phyloP scores from a whole-genome alignment of 768 basidiomycete species.

The Lactifluus pinguis region DNA sequence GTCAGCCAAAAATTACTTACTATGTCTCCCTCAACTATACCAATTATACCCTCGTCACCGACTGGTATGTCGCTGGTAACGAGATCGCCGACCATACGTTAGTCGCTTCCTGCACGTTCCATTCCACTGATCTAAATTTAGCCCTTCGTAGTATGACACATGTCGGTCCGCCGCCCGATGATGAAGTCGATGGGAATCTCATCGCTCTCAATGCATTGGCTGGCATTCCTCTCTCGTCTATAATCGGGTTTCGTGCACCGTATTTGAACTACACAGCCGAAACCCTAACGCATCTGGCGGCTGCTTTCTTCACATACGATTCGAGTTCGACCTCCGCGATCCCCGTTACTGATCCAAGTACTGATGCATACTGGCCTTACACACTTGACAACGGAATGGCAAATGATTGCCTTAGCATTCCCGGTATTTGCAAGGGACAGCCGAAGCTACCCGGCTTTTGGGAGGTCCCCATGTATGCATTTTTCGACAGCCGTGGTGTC shows the following conservation, averaged over 20 bases:
- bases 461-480: conserved; percentile 80
- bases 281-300: conserved; percentile 49
- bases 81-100: conserved; percentile 77
- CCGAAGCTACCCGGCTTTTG: conserved; percentile 70
- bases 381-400: conserved; percentile 73
- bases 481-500: conserved; percentile 52
- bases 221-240: conserved; percentile 57
- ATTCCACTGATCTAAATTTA: not conserved
- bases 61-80: conserved; percentile 76
- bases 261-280: conserved; percentile 57
- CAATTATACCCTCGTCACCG: conserved; percentile 68
- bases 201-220: conserved; percentile 71
- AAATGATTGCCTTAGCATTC: conserved; percentile 58
- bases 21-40: conserved; percentile 64
- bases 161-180: conserved; percentile 48
- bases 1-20: conserved; percentile 68
- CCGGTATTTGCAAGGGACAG: conserved; percentile 54
- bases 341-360: conserved; percentile 54
- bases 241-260: conserved; percentile 71
- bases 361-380: conserved; percentile 81
- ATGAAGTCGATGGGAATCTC: conserved; percentile 71
- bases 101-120: conserved; percentile 22
- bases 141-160: conserved; percentile 60
- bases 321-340: conserved; percentile 50
- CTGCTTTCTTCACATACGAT: conserved; percentile 63